phyloP scores from a whole-genome alignment of 2,329 filamentous ascomycete species.

The Truncatella angustata region DNA sequence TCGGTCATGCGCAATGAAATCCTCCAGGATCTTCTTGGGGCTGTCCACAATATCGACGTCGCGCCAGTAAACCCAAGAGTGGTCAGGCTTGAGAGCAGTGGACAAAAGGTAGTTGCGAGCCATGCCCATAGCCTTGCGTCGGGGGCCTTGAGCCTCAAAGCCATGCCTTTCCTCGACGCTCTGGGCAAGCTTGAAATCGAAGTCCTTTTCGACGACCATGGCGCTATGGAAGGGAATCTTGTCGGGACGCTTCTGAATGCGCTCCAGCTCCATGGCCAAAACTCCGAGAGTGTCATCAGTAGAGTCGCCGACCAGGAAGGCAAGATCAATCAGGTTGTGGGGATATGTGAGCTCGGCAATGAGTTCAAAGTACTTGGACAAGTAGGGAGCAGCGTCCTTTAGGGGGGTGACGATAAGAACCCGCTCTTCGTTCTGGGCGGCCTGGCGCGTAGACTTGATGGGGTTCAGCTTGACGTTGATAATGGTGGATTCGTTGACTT shows the following conservation, averaged over 20 bases:
- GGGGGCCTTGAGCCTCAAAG: conserved; percentile 83
- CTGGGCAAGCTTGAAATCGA: conserved; percentile 73
- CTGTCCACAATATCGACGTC: conserved; percentile 96
- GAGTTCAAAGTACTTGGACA: conserved; percentile 91
- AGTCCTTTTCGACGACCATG: conserved; percentile 87
- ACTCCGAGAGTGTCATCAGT: conserved; percentile 89
- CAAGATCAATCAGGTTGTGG: conserved; percentile 91
- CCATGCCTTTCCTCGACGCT: conserved; percentile 79
- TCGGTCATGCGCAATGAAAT: conserved; percentile 90
- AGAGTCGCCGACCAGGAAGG: conserved; percentile 90
- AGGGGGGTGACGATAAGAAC: conserved; percentile 91
- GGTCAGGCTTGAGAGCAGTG: conserved; percentile 82
- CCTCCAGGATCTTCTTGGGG: conserved; percentile 82
- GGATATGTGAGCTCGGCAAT: conserved; percentile 88
- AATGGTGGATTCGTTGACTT: conserved; percentile 80
- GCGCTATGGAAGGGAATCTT: conserved; percentile 83
- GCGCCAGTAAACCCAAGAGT: conserved; percentile 98
- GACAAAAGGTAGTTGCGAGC: conserved; percentile 90
- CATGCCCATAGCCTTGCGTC: conserved; percentile 84
- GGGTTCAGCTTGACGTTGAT: conserved; percentile 79
- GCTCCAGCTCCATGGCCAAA: conserved; percentile 79
- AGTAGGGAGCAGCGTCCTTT: conserved; percentile 79
- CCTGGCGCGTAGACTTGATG: conserved; percentile 77
- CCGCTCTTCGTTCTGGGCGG: conserved; percentile 76
- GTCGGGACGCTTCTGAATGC: conserved; percentile 79